Evolutionary conservation across 345 rosid genomes (phyloP).

Genomic region (Excoecaria agallocha): DNA sequence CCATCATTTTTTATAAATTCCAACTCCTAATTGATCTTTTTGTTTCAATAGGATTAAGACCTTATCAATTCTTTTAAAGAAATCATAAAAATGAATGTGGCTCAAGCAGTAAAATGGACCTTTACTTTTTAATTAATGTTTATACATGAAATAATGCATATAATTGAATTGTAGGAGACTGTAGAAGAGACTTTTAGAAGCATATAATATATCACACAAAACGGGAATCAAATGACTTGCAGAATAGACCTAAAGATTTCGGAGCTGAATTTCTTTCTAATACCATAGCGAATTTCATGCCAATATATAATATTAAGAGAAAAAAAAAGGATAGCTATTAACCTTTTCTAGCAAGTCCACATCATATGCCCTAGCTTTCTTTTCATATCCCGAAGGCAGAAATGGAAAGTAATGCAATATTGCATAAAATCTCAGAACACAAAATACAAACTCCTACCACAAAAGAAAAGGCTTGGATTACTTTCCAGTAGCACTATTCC

Average conservation of each 20-base stretch:
- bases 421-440: slow-evolving; percentile 32
- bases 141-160: neutral
- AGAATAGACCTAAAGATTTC: too few species aligned
- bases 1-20: neutral
- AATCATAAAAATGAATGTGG: neutral
- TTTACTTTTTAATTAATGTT: neutral
- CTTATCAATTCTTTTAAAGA: neutral
- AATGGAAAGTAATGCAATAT: slow-evolving; percentile 98
- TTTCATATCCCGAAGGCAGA: slow-evolving; percentile 92
- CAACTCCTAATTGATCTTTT: neutral
- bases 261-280: neutral
- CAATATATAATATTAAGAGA: neutral
- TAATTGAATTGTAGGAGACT: neutral
- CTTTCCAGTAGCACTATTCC: neutral
- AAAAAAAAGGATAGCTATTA: neutral
- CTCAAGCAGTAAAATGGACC: neutral
- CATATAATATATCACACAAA: neutral
- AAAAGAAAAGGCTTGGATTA: neutral
- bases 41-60: neutral
- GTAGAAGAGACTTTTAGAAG: slow-evolving; percentile 1
- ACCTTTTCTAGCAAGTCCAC: slow-evolving; percentile 65
- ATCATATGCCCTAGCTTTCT: slow-evolving; percentile 56
- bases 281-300: slow-evolving; percentile 9
- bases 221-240: neutral
- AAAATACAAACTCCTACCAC: too few species aligned